Evolutionary conservation across 768 basidiomycete species (phyloP).

Genomic region (Clathrus columnatus): DNA sequence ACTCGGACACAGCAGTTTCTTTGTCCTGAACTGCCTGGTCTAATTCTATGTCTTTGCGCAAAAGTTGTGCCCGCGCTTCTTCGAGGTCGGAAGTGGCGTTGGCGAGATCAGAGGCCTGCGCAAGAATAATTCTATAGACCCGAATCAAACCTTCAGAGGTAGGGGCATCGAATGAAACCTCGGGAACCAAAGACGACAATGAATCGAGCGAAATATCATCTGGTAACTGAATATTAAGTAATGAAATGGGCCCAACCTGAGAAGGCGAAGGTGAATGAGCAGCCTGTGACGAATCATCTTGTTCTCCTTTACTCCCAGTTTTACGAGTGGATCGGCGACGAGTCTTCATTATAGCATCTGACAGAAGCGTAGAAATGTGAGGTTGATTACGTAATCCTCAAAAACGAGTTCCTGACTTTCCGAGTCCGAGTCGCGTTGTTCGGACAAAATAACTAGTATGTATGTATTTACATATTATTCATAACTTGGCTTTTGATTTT

Average conservation of each 20-base stretch:
- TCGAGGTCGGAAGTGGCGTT: slow-evolving; percentile 55
- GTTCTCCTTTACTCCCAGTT: neutral
- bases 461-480: too few relatives aligned
- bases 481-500: too few relatives aligned
- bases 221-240: slow-evolving; percentile 25
- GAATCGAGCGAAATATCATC: slow-evolving; percentile 58
- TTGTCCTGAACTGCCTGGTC: slow-evolving; percentile 79
- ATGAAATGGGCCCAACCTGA: neutral
- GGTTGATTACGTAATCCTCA: neutral
- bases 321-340: neutral
- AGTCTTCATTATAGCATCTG: neutral
- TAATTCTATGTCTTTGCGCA: slow-evolving; percentile 72
- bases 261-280: slow-evolving; percentile 8
- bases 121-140: slow-evolving; percentile 53
- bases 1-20: slow-evolving; percentile 50
- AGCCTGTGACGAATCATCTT: neutral
- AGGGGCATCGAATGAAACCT: slow-evolving; percentile 44
- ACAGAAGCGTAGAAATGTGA: neutral
- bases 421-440: too few relatives aligned
- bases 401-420: neutral
- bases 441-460: too few relatives aligned
- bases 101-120: slow-evolving; percentile 49
- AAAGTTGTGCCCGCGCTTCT: slow-evolving; percentile 54
- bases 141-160: slow-evolving; percentile 50
- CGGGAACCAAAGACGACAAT: slow-evolving; percentile 54